Evolutionary conservation across 208 protist genomes (phyloP), one percentile per base, ranked within the genome.

Genomic region (Zelonia costaricensis): DNA sequence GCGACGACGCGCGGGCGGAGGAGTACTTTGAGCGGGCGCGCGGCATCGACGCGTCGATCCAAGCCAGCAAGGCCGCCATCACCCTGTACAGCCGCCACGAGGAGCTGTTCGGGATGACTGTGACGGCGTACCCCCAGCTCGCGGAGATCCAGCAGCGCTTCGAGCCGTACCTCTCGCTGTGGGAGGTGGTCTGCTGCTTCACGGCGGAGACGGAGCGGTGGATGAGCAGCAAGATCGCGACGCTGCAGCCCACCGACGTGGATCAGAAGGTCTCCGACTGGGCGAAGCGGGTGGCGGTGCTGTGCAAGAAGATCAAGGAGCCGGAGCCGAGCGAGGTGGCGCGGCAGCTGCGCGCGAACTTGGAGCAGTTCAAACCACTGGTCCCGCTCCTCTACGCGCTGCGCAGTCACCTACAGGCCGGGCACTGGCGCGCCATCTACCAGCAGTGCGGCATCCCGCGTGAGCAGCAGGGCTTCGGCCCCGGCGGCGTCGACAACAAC

Each of bases 391-490:
- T 99, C 16, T 85, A 94, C 56, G 86, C 91, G 3, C 76, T 99
- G 38, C 87, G 93, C 52, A 97, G 92, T 60, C 97, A 97, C 60
- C 67, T 99, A 30, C 85, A 97, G 63, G 86, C 91, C 10, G 80
- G 75, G n/a, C 97, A 99, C 74, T 98, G 96, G 97, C 78, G 85
- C 18, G 66, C 84, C 51, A 97, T 98, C 63, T 92, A 86, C 54
- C 78, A 95, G 48, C 63, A 69, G 25, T 91, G 93, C 52, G 94
- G 94, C 40, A 69, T 94, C 27, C 77, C 87, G 5, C 80, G 84
- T 30, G 90, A 96, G 64, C 91, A 92, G 69, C 86, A 95, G 54
- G 82, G 79, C 38, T 84, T 90, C 40, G 85, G 85, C 25, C 78
- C 82, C 8, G 86, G 90, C 53, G 88, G 86, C 44, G 78, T 84